Evolutionary conservation across 129 eudicot species (phyloP).

Genomic region (Gnaphalium uliginosum): DNA sequence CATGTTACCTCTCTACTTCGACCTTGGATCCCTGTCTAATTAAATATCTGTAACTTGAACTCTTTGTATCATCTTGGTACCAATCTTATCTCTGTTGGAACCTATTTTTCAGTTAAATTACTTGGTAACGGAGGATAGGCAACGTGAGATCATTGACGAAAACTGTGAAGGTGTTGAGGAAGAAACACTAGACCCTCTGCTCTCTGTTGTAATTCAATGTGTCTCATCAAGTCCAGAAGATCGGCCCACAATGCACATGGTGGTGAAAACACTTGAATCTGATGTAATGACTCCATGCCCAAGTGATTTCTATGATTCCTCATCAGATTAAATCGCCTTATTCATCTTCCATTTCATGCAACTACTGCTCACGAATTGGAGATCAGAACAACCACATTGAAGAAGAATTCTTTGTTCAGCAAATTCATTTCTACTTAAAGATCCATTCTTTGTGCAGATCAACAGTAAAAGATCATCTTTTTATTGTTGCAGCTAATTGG

Average conservation of each 20-base stretch:
- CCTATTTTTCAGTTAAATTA: slow-evolving; percentile 67
- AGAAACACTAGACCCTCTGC: slow-evolving; percentile 74
- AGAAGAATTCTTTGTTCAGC: slow-evolving; percentile 30
- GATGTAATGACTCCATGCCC: slow-evolving; percentile 99
- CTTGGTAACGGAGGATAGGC: slow-evolving; percentile 78
- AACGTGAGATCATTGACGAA: slow-evolving; percentile 74
- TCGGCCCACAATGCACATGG: slow-evolving; percentile 95
- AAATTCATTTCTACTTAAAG: slow-evolving; percentile 22
- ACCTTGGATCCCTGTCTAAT: neutral
- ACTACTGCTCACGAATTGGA: slow-evolving; percentile 25
- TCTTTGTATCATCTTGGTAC: neutral
- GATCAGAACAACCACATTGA: slow-evolving; percentile 23
- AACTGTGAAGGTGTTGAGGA: slow-evolving; percentile 78
- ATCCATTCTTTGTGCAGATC: slow-evolving; percentile 43
- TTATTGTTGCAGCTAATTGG: slow-evolving; percentile 17
- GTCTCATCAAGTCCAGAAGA: slow-evolving; percentile 90
- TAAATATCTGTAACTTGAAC: neutral
- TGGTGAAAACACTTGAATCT: slow-evolving; percentile 84
- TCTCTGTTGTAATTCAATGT: slow-evolving; percentile 80
- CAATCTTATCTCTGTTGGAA: slow-evolving; percentile 13
- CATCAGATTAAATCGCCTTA: slow-evolving; percentile 55
- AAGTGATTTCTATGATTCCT: slow-evolving; percentile 92
- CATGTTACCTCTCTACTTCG: neutral
- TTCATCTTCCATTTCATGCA: slow-evolving; percentile 29
- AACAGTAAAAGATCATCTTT: slow-evolving; percentile 12